Conservation (phyloP, 495 filamentous ascomycete genomes). For the Bacidia rubella region DNA sequence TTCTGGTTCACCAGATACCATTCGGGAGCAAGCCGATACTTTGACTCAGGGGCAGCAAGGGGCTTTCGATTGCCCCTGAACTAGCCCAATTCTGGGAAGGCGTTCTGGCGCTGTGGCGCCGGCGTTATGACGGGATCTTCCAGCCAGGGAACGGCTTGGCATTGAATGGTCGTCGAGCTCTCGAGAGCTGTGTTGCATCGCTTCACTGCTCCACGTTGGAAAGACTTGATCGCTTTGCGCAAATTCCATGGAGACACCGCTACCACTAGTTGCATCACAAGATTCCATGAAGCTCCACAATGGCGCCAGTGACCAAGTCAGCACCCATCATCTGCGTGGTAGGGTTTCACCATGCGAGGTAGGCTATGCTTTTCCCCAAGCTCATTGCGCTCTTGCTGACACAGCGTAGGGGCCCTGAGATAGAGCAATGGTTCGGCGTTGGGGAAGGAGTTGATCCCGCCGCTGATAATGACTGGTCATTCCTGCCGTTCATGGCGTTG, state of each 20-base stretch:
- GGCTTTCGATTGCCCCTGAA: too few species aligned
- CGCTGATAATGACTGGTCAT: slow-evolving; percentile 75
- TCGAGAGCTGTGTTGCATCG: background rate
- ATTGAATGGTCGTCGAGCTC: background rate
- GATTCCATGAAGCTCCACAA: background rate
- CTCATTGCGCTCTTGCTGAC: background rate
- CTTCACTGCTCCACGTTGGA: too few species aligned
- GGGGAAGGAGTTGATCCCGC: slow-evolving; percentile 70
- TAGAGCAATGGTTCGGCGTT: slow-evolving; percentile 78
- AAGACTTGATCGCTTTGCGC: too few species aligned
- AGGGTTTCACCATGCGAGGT: slow-evolving; percentile 92
- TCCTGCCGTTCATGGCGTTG: slow-evolving; percentile 95
- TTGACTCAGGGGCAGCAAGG: too few species aligned
- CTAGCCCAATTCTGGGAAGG: too few species aligned
- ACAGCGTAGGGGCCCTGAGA: slow-evolving; percentile 66
- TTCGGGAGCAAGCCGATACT: too few species aligned
- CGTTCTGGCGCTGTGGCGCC: too few species aligned
- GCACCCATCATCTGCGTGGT: slow-evolving; percentile 69
- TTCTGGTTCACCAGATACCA: too few species aligned
- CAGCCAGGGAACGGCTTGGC: too few species aligned
- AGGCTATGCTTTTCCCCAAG: too few species aligned
- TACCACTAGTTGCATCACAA: background rate
- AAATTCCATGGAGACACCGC: too few species aligned
- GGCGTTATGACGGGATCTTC: too few species aligned
- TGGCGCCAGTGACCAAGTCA: background rate